Evolutionary conservation across 1,284 basidiomycete genomes (phyloP).

Genomic region (Puccinia polysora): DNA sequence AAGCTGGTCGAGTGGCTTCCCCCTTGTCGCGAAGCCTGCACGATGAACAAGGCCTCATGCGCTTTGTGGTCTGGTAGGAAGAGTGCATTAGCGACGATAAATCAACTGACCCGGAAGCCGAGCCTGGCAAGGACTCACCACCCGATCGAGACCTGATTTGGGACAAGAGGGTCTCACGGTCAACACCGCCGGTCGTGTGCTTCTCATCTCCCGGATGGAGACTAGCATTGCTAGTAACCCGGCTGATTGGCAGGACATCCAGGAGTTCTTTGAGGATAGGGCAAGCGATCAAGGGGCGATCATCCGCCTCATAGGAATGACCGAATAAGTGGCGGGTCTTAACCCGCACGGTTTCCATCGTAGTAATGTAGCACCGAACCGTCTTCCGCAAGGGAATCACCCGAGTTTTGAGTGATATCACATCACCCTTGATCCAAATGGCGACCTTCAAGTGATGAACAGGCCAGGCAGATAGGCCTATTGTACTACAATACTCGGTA

Average conservation of each 20-base stretch:
- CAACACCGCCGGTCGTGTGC: background rate
- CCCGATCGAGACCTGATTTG: conserved; percentile 12
- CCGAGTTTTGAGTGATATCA: conserved; percentile 27
- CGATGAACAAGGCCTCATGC: conserved; percentile 9
- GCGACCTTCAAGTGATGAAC: conserved; percentile 34
- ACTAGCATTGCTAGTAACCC: background rate
- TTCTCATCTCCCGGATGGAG: background rate
- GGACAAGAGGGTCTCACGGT: conserved; percentile 12
- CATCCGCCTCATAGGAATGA: conserved; percentile 8
- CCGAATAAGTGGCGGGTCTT: conserved; percentile 31
- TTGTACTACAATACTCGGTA: conserved; percentile 25
- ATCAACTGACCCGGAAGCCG: background rate
- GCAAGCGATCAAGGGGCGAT: conserved; percentile 17
- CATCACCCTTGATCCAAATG: conserved; percentile 37
- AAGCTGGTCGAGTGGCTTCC: background rate
- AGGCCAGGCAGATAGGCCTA: conserved; percentile 37
- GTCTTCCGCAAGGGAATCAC: conserved; percentile 35
- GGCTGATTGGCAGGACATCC: conserved; percentile 25
- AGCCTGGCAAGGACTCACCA: conserved; percentile 12
- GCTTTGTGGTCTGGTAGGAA: conserved; percentile 8
- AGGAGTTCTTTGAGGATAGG: conserved; percentile 30
- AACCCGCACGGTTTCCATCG: conserved; percentile 32
- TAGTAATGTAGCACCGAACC: conserved; percentile 38
- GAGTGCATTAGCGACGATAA: background rate
- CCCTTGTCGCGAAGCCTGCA: conserved; percentile 9